Conservation (phyloP, 768 basidiomycete genomes). For the Kockovaella imperatae region DNA sequence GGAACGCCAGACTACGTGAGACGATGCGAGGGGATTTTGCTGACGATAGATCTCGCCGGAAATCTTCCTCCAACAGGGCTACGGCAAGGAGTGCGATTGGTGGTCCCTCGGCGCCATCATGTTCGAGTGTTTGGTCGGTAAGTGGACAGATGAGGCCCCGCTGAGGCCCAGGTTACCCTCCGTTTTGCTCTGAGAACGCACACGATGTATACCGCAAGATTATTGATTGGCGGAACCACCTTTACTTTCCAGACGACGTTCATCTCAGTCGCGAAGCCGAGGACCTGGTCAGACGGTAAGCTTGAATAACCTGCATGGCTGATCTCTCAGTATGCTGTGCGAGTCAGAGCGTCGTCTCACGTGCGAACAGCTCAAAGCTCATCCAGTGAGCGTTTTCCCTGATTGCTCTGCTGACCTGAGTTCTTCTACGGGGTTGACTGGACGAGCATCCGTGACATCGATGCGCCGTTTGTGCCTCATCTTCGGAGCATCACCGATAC, state of each 20-base stretch:
- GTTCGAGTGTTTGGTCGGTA: conserved; percentile 88
- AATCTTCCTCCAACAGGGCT: conserved; percentile 94
- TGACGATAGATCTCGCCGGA: conserved; percentile 70
- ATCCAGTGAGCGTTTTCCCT: conserved; percentile 65
- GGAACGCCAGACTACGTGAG: conserved; percentile 78
- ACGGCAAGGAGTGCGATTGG: conserved; percentile 98
- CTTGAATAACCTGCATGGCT: conserved; percentile 5
- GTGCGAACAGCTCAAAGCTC: conserved; percentile 80
- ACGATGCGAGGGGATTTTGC: conserved; percentile 2
- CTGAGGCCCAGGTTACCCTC: conserved; percentile 62
- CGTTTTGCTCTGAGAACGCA: conserved; percentile 92
- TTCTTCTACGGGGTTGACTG: conserved; percentile 76
- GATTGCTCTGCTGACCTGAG: conserved; percentile 11
- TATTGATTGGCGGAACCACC: conserved; percentile 80
- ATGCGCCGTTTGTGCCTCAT: conserved; percentile 93
- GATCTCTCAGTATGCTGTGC: conserved; percentile 54
- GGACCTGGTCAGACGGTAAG: conserved; percentile 73
- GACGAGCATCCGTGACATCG: conserved; percentile 75
- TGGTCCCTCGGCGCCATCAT: conserved; percentile 98
- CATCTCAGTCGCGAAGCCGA: conserved; percentile 85
- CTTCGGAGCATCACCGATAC: conserved; percentile 89
- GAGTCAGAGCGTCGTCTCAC: conserved; percentile 68
- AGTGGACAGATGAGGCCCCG: conserved; percentile 10
- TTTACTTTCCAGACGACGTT: conserved; percentile 87
- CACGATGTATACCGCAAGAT: conserved; percentile 98